Evolutionary conservation across 1,284 basidiomycete genomes (phyloP).

Genomic region (Fereydounia khargensis): DNA sequence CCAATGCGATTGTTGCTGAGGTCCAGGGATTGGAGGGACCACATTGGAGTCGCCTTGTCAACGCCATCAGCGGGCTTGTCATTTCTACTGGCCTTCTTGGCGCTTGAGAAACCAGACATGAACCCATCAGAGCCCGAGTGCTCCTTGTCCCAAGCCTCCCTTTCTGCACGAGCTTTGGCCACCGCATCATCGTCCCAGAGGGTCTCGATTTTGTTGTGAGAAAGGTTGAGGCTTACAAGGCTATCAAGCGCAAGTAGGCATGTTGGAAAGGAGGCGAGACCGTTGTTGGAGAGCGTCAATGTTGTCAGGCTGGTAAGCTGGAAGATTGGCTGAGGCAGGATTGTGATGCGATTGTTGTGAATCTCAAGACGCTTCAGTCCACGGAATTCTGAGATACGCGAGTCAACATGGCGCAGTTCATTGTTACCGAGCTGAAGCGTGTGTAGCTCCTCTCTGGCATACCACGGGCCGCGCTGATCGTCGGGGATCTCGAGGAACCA

Average conservation of each 20-base stretch:
- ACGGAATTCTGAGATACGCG: slow-evolving; percentile 34
- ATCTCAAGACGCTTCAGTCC: slow-evolving; percentile 42
- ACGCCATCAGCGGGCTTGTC: slow-evolving; percentile 8
- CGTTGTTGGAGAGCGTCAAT: slow-evolving; percentile 42
- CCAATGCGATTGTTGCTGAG: slow-evolving; percentile 40
- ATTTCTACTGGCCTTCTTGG: slow-evolving; percentile 14
- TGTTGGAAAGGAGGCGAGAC: slow-evolving; percentile 28
- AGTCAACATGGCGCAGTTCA: slow-evolving; percentile 27
- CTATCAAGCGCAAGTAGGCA: slow-evolving; percentile 36
- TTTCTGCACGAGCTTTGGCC: slow-evolving; percentile 10
- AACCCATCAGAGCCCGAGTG: slow-evolving; percentile 28
- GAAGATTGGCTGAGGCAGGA: slow-evolving; percentile 27
- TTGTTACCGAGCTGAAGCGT: slow-evolving; percentile 38
- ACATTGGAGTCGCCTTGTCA: slow-evolving; percentile 13
- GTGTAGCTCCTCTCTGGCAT: slow-evolving; percentile 32
- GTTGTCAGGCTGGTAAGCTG: slow-evolving; percentile 37
- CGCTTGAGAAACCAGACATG: slow-evolving; percentile 35
- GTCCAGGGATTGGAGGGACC: slow-evolving; percentile 27
- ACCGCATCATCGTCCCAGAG: slow-evolving; percentile 36
- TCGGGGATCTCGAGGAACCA: slow-evolving; percentile 40
- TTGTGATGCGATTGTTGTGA: slow-evolving; percentile 39
- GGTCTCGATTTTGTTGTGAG: slow-evolving; percentile 38
- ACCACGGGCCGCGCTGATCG: slow-evolving; percentile 39
- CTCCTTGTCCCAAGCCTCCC: slow-evolving; percentile 28
- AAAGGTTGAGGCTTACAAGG: slow-evolving; percentile 45